Evolutionary conservation across 1,139 yeast species (phyloP).

Genomic region (Debaryomycetaceae sp.): DNA sequence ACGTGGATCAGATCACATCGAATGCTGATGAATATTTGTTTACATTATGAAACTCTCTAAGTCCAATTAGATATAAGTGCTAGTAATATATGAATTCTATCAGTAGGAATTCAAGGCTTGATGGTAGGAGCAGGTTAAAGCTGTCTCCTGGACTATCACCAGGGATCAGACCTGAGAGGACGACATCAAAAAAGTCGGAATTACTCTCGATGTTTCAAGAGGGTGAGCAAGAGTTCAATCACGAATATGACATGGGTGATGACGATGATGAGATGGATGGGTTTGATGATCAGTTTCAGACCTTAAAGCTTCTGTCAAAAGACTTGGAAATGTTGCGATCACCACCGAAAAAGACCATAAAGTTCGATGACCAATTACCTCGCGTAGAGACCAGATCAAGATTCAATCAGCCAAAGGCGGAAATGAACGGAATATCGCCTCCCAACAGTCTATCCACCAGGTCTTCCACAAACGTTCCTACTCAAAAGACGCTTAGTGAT

Average conservation of each 20-base stretch:
- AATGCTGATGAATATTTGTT: conserved; percentile 1
- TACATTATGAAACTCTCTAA: background rate
- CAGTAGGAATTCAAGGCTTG: conserved; percentile 3
- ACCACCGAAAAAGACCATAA: conserved; percentile 2
- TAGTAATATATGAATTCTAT: conserved; percentile 5
- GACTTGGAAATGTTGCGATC: conserved; percentile 14
- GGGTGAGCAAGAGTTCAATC: background rate
- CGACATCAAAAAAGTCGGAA: conserved; percentile 8
- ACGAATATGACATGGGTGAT: conserved; percentile 5
- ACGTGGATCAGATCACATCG: conserved; percentile 1
- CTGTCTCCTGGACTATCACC: conserved; percentile 11
- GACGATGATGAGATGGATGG: conserved; percentile 8
- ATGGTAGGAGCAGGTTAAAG: conserved; percentile 9
- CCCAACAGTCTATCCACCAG: conserved; percentile 22
- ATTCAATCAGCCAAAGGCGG: conserved; percentile 1
- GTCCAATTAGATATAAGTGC: background rate
- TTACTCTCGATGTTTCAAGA: conserved; percentile 10
- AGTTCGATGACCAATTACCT: conserved; percentile 1
- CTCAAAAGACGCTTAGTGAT: conserved; percentile 24
- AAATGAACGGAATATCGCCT: conserved; percentile 10
- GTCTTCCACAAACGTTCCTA: conserved; percentile 18
- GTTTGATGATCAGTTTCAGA: conserved; percentile 21
- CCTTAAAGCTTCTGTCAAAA: conserved; percentile 16
- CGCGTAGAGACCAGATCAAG: background rate
- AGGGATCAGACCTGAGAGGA: conserved; percentile 1